Base-by-base conservation (phyloP, 495 filamentous ascomycete species). In the Penicillium robsamsonii region DNA sequence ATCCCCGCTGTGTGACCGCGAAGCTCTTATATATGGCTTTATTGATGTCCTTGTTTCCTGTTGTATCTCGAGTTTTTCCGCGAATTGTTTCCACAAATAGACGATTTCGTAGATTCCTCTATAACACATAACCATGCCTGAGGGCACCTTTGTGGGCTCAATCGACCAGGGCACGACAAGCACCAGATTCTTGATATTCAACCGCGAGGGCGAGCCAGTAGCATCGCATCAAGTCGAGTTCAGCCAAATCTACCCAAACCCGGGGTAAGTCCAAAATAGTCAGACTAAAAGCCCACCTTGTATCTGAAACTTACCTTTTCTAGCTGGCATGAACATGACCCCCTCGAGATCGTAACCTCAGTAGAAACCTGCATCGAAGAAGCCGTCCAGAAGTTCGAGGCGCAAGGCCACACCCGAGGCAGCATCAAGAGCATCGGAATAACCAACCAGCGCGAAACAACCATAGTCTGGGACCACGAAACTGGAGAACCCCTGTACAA, bases 141-240 rank as follows among this genome's bases (percentile, higher is more conserved):
- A n/a, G n/a, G 64, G 75, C 27, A 60, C 56, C 22, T 88, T 83
- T 64, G 81, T 89, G 20, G 87, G 85, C 5, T 81, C 86, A 11
- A 93, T 97, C 62, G 93, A 97, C 63, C 91, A 96, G 64, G 93
- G 93, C 6, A 97, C 93, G 13, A 97, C 93, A 4, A 95, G 90
- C 58, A 90, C 94, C 15, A 81, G 94, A 22, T 97, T 97, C 66
- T 71, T 97, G 30, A 91, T 97, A 46, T 96, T 97, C 74, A 84
- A 96, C 70, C 79, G 81, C 40, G 75, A 82, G 48, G 92, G 92
- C 50, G 86, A 85, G 33, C 89, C 90, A 7, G 84, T 92, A 18
- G 91, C 90, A 17, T 88, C 85, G 55, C 91, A 97, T 71, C 93
- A 96, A 70, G 85, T 96, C 31, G 91, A 96, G 66, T 95, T 96